Percentiles rank a stretch among this genome's conserved stretches.
These are phyloP conservation scores for Colletotrichum neosansevieriae DNA, from an alignment of 2,329 filamentous ascomycete genomes.

Conservation along the genomic window DNA sequence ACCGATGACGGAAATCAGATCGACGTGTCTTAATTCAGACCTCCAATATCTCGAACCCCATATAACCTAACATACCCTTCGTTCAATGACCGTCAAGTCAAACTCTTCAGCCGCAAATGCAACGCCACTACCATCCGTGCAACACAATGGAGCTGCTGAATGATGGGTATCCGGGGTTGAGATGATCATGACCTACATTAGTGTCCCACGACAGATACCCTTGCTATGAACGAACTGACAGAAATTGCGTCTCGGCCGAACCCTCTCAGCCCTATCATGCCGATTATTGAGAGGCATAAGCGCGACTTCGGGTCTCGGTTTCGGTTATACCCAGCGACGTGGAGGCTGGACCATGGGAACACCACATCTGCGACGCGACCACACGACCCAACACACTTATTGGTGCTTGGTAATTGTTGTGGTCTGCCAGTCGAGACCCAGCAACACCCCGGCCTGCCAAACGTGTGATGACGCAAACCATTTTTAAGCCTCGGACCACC, in stretches of 20 bases:
- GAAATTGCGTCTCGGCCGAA: not conserved
- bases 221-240: not conserved
- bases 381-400: not conserved
- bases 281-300: not conserved
- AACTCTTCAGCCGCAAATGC: too few relatives aligned
- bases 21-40: too few relatives aligned
- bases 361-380: constrained; percentile 8
- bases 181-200: not conserved
- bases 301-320: not conserved
- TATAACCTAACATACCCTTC: too few relatives aligned
- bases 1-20: too few relatives aligned
- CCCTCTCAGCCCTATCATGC: not conserved
- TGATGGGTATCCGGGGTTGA: not conserved
- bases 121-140: too few relatives aligned
- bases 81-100: too few relatives aligned
- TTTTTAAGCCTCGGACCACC: not conserved
- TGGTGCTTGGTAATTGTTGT: not conserved
- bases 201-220: not conserved
- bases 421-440: not conserved
- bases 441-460: not conserved
- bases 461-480: constrained; percentile 7
- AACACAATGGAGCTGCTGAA: too few relatives aligned
- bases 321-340: not conserved
- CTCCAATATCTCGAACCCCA: too few relatives aligned
- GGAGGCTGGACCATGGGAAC: too few relatives aligned